Evolutionary conservation across 371 early-diverging fungal species (phyloP).

Genomic region (Syncephalastrum contaminatum): DNA sequence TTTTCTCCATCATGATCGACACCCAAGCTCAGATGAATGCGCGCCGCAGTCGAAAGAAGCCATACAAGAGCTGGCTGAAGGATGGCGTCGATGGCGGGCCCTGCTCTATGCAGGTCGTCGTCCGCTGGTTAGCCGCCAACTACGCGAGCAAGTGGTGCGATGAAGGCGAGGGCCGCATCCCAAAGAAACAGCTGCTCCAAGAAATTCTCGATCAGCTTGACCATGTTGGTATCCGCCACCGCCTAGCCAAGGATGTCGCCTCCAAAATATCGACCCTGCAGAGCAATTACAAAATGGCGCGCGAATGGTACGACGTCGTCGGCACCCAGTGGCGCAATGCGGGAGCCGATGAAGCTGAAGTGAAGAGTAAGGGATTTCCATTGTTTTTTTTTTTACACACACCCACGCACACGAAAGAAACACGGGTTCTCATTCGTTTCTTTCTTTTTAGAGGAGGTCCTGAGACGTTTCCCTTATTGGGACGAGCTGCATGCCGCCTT

Average conservation of each 20-base stretch:
- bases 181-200: conserved; percentile 43
- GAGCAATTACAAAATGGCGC: conserved; percentile 42
- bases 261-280: conserved; percentile 48
- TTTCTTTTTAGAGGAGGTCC: conserved; percentile 36
- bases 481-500: conserved; percentile 42
- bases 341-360: conserved; percentile 30
- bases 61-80: conserved; percentile 52
- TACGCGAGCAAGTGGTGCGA: conserved; percentile 46
- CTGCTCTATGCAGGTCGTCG: conserved; percentile 44
- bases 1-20: not conserved
- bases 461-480: conserved; percentile 52
- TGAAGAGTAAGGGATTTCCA: conserved; percentile 8
- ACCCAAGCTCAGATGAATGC: conserved; percentile 16
- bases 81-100: conserved; percentile 52
- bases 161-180: conserved; percentile 42
- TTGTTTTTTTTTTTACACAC: conserved; percentile 4
- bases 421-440: conserved; percentile 9
- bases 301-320: conserved; percentile 46
- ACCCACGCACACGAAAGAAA: conserved; percentile 1
- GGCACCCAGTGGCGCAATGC: conserved; percentile 34
- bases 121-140: conserved; percentile 47
- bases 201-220: conserved; percentile 45
- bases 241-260: conserved; percentile 46
- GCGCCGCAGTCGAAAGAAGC: conserved; percentile 43
- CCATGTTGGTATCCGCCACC: conserved; percentile 45